Percentiles rank a stretch among this genome's conserved stretches.
These are phyloP conservation scores for Murraya paniculata DNA, from an alignment of 345 rosid species.

Conservation along the genomic window DNA sequence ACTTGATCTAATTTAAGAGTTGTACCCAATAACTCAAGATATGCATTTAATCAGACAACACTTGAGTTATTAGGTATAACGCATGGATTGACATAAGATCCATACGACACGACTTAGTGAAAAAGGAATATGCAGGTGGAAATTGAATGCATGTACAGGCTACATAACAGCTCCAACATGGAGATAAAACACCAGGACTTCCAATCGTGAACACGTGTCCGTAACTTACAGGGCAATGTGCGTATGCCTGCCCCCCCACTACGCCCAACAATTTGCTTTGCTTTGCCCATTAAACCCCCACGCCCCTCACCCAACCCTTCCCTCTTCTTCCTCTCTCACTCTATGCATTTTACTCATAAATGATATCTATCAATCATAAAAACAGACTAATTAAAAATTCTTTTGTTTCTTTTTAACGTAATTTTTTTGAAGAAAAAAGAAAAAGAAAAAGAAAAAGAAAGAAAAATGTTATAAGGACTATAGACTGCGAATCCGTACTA, in stretches of 20 bases:
- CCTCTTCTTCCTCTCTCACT: neutral
- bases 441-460: too few species aligned
- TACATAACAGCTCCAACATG: neutral
- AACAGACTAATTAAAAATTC: neutral
- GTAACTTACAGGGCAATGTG: constrained; percentile 26
- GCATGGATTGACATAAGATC: too few species aligned
- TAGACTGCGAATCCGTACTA: neutral
- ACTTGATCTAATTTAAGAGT: too few species aligned
- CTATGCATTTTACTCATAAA: neutral
- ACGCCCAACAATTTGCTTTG: neutral
- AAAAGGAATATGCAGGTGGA: too few species aligned
- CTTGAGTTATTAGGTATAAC: too few species aligned
- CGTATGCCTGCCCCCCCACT: constrained; percentile 11
- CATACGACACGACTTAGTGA: too few species aligned
- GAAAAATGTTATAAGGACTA: neutral
- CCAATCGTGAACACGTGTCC: constrained; percentile 29
- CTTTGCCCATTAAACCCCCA: neutral
- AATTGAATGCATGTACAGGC: neutral
- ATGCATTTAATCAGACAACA: too few species aligned
- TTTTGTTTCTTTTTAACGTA: neutral
- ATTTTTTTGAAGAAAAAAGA: too few species aligned
- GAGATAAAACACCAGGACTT: constrained; percentile 5
- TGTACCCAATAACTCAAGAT: too few species aligned
- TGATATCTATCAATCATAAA: neutral
- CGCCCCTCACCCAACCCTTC: neutral